Percentiles rank a stretch among this genome's conserved stretches.
Evolutionary conservation across 148 eudicot genomes (phyloP).

Genomic region (Vaccinium corymbosum): DNA sequence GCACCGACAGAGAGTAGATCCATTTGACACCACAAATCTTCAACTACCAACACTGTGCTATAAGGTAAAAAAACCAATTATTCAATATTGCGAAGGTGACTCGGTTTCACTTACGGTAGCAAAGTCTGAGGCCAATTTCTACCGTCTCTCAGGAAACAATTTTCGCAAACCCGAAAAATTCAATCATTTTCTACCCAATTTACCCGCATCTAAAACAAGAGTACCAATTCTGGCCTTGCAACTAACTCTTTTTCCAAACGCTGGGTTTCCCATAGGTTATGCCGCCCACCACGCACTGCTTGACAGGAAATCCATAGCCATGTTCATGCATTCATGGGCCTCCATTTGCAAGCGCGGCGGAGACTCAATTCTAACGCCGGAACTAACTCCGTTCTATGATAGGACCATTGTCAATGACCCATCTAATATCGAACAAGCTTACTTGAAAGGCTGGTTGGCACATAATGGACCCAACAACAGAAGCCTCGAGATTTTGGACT

Average conservation of each 20-base stretch:
- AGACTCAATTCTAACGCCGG: not conserved
- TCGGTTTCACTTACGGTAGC: slow-evolving; percentile 7
- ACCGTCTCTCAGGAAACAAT: not conserved
- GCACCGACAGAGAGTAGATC: too few species aligned
- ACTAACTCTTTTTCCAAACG: slow-evolving; percentile 15
- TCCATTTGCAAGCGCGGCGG: slow-evolving; percentile 1
- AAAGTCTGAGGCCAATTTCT: slow-evolving; percentile 1
- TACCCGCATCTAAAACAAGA: not conserved
- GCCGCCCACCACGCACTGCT: slow-evolving; percentile 9
- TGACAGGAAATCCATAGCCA: slow-evolving; percentile 16
- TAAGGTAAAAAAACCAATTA: not conserved
- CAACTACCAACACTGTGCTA: too few species aligned
- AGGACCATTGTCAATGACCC: not conserved
- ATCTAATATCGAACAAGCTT: not conserved
- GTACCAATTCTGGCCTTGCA: not conserved
- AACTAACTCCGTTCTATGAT: not conserved
- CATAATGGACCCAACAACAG: slow-evolving; percentile 5
- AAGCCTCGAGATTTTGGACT: not conserved
- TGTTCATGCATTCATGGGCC: slow-evolving; percentile 20
- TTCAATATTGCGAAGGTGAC: slow-evolving; percentile 3
- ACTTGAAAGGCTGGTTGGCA: not conserved
- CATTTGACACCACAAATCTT: too few species aligned
- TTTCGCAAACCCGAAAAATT: not conserved
- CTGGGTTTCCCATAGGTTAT: slow-evolving; percentile 12
- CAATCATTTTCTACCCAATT: slow-evolving; percentile 2